Base-by-base conservation (phyloP, 2,329 filamentous ascomycete species). In the Neofusicoccum sp. region DNA sequence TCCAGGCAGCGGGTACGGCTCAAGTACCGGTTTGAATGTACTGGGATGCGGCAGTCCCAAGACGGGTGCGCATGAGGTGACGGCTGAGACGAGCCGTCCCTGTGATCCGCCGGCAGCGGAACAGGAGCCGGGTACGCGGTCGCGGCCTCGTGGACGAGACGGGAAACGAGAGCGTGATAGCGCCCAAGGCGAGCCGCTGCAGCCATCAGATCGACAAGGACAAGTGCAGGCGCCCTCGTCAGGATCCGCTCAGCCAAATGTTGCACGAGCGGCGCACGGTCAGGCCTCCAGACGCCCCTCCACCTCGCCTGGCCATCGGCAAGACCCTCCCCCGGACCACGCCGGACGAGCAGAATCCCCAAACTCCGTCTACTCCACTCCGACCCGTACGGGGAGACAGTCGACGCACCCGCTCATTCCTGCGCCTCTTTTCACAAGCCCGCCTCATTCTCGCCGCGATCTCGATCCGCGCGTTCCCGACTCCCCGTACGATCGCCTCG, bases 391-490 rank as follows among this genome's bases (percentile, higher is more conserved):
- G 7, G 26, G 24, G 12, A 41, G 36, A 40, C 26, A 24, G 9
- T 44, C 40, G 4, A 45, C 14, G n/a, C 59, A 61, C 20, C 41
- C 48, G n/a, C 49, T 61, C 4, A 61, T 57, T 31, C 59, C 59
- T 24, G 48, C 43, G 43, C 49, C 59, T 24, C 33, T 61, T 8
- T 61, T 61, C 26, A 45, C 59, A 26, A 56, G 48, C n/a, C 59
- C 59, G 41, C 59, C 59, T 30, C 34, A 61, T 26, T 61, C 59
- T 31, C 41, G 59, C 33, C 51, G 41, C 26, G 11, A 41, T 12
- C 49, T 61, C 31, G 51, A 61, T 26, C 59, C 51, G 36, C 41
- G 59, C 31, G 34, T 61, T 16, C 59, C 59, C 26, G 49, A 47
- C 9, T 61, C 59, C 24, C 33, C 59, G 34, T 57, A 61, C 28